phyloP scores from a whole-genome alignment of 768 basidiomycete genomes.

The Gelatoporia subvermispora region DNA sequence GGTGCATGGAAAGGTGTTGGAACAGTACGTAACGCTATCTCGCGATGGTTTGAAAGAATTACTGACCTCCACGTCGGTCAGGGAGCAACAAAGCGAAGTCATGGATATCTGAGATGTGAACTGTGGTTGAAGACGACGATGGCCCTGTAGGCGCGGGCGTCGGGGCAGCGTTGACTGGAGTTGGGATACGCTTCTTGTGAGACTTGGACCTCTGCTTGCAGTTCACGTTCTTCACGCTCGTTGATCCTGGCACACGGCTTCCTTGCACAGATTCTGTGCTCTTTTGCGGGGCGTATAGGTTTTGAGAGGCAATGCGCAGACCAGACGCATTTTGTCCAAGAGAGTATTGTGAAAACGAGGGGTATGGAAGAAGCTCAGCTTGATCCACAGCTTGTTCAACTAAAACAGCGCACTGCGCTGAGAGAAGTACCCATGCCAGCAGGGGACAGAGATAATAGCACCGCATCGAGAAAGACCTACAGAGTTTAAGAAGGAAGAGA shows the following conservation, averaged over 20 bases:
- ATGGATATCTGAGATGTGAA: slow-evolving; percentile 25
- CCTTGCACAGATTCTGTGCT: background rate
- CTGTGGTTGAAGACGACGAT: slow-evolving; percentile 29
- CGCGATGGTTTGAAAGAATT: no score
- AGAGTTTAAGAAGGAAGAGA: no score
- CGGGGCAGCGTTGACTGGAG: slow-evolving; percentile 22
- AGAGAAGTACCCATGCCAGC: no score
- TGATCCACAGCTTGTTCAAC: no score
- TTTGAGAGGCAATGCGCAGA: background rate
- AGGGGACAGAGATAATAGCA: no score
- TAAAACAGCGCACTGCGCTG: no score
- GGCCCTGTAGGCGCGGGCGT: slow-evolving; percentile 37
- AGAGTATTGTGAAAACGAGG: no score
- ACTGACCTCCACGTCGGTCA: slow-evolving; percentile 25
- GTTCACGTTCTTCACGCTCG: slow-evolving; percentile 5
- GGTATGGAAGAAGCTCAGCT: no score
- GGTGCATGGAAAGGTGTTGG: background rate
- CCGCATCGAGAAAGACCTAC: no score
- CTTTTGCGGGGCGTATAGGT: background rate
- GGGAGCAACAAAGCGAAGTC: slow-evolving; percentile 35
- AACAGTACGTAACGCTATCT: background rate
- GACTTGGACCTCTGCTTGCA: background rate
- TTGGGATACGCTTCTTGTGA: background rate
- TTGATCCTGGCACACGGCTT: no score
- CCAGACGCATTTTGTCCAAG: background rate